These are phyloP conservation scores for Sanghuangporus sanghuang DNA, from an alignment of 1,284 basidiomycete genomes.

Conservation along the genomic window DNA sequence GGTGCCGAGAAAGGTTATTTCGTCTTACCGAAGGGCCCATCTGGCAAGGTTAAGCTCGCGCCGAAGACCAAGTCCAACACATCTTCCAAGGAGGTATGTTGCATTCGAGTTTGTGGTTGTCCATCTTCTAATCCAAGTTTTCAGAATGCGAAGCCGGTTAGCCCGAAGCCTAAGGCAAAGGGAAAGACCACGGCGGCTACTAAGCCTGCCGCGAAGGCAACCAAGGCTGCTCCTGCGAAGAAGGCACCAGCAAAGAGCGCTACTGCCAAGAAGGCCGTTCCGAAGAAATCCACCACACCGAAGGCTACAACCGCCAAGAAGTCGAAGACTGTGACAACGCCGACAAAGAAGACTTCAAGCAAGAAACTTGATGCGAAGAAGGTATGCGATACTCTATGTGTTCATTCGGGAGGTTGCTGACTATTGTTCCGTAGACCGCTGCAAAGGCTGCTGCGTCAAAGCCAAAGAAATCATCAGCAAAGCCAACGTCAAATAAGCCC, in stretches of 20 bases:
- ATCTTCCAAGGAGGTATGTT: conserved; percentile 51
- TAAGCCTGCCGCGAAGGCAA: conserved; percentile 14
- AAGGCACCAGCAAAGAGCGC: conserved; percentile 5
- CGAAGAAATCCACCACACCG: conserved; percentile 28
- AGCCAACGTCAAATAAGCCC: conserved; percentile 14
- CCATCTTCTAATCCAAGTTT: conserved; percentile 23
- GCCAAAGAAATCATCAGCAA: conserved; percentile 25
- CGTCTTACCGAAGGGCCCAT: conserved; percentile 67
- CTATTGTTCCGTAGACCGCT: conserved; percentile 21
- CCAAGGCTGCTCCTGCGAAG: conserved; percentile 1
- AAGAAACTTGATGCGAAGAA: conserved; percentile 39
- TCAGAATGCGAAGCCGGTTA: conserved; percentile 34
- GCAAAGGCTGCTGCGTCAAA: conserved; percentile 28
- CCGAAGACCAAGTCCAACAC: conserved; percentile 44
- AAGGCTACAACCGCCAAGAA: conserved; percentile 22
- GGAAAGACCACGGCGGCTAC: conserved; percentile 3
- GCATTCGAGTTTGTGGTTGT: conserved; percentile 27
- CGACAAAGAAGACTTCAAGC: conserved; percentile 35
- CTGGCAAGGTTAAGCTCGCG: conserved; percentile 68
- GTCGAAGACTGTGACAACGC: conserved; percentile 18
- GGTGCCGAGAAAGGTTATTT: conserved; percentile 63
- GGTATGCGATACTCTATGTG: conserved; percentile 19
- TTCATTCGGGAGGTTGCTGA: background rate
- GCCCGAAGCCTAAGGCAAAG: conserved; percentile 12
- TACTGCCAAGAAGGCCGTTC: conserved; percentile 12